Conservation (phyloP, 805 yeast species). For the Starmerella vaccinii region DNA sequence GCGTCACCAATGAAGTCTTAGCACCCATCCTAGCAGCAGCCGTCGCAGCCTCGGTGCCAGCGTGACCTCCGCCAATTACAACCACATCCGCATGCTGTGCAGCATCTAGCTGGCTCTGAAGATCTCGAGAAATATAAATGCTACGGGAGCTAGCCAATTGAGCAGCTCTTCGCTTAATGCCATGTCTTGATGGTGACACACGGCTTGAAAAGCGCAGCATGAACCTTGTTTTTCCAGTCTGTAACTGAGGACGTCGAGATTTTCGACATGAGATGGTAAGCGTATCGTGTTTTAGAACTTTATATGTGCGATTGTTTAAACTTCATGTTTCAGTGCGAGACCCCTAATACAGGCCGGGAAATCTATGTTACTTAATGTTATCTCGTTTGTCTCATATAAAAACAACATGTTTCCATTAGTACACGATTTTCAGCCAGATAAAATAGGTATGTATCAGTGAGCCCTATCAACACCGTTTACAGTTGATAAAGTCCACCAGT, state of each 20-base stretch:
- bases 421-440: no score
- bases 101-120: slow-evolving; percentile 3
- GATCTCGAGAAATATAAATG: slow-evolving; percentile 15
- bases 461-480: not conserved
- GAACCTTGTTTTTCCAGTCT: not conserved
- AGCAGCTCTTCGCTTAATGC: not conserved
- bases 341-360: no score
- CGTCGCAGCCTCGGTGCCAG: slow-evolving; percentile 95
- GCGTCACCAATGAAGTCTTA: slow-evolving; percentile 63
- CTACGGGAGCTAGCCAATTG: not conserved
- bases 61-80: slow-evolving; percentile 97
- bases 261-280: not conserved
- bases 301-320: no score
- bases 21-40: slow-evolving; percentile 83
- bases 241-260: not conserved
- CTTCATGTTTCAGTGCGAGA: no score
- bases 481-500: not conserved
- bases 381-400: no score
- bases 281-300: not conserved
- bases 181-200: not conserved
- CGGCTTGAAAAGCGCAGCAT: not conserved
- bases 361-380: no score
- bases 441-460: not conserved
- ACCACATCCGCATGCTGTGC: slow-evolving; percentile 46
- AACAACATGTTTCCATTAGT: no score